Evolutionary conservation across 805 yeast genomes (phyloP).

Genomic region (Maudiozyma turicensis): DNA sequence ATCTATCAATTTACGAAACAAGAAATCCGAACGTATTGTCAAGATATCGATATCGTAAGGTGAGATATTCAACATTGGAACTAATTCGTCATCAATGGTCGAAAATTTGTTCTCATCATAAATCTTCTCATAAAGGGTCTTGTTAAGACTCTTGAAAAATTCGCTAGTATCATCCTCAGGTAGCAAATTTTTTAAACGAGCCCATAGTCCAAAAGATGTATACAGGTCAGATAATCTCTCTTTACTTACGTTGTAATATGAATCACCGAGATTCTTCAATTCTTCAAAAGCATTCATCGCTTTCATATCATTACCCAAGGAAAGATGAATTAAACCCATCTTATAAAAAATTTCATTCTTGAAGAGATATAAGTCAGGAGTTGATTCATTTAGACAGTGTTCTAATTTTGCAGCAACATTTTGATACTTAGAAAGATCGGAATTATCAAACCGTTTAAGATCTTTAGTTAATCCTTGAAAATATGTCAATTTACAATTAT

Average conservation of each 20-base stretch:
- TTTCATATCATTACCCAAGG: constrained; percentile 42
- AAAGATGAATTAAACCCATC: constrained; percentile 51
- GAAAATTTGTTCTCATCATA: constrained; percentile 11
- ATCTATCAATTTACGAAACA: constrained; percentile 12
- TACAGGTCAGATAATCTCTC: constrained; percentile 40
- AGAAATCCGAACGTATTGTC: constrained; percentile 10
- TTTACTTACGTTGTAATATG: constrained; percentile 37
- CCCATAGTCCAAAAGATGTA: constrained; percentile 43
- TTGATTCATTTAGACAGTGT: background rate
- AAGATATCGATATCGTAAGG: constrained; percentile 36
- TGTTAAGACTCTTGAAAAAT: constrained; percentile 11
- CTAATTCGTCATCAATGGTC: constrained; percentile 23
- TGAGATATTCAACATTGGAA: constrained; percentile 31
- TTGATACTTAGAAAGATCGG: constrained; percentile 1
- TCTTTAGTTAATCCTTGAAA: background rate
- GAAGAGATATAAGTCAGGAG: background rate
- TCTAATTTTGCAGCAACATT: background rate
- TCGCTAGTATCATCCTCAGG: constrained; percentile 11
- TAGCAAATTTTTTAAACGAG: constrained; percentile 18
- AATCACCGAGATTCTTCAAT: constrained; percentile 26
- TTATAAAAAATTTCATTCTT: constrained; percentile 39
- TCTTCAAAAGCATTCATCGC: constrained; percentile 45
- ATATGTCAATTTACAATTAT: background rate
- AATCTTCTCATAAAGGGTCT: constrained; percentile 6
- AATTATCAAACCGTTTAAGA: constrained; percentile 1